Evolutionary conservation across 2,329 filamentous ascomycete species (phyloP).

Genomic region (Fusarium subtropicale): DNA sequence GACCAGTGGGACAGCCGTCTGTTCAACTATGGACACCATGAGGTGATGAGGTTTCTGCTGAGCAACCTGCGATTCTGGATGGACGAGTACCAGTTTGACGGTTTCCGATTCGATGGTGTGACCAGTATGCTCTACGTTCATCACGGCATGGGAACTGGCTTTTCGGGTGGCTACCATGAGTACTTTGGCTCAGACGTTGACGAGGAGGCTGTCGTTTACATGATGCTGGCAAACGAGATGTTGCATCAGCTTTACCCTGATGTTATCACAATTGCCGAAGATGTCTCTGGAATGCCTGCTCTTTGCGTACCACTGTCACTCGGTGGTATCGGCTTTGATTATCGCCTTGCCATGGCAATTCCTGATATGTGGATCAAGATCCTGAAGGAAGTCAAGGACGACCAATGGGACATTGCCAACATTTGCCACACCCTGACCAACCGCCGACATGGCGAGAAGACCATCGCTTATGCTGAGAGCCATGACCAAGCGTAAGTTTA

Average conservation of each 20-base stretch:
- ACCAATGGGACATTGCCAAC: constrained; percentile 89
- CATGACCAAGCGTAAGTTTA: constrained; percentile 92
- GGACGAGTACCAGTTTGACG: constrained; percentile 97
- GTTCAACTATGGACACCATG: constrained; percentile 96
- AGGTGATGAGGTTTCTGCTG: constrained; percentile 93
- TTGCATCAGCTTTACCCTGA: constrained; percentile 90
- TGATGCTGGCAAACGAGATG: constrained; percentile 97
- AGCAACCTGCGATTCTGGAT: constrained; percentile 99
- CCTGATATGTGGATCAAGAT: constrained; percentile 99
- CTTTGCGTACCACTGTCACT: constrained; percentile 86
- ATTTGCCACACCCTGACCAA: constrained; percentile 92
- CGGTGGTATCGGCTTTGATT: constrained; percentile 96
- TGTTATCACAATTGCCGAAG: constrained; percentile 91
- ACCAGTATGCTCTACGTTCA: constrained; percentile 98
- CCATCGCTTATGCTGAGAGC: constrained; percentile 96
- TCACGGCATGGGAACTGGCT: constrained; percentile 97
- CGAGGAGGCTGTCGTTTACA: constrained; percentile 91
- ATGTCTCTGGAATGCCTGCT: constrained; percentile 99
- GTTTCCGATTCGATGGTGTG: constrained; percentile 97
- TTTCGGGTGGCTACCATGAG: constrained; percentile 97
- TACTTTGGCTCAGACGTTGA: constrained; percentile 93
- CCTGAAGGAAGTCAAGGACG: constrained; percentile 90
- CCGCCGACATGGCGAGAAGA: constrained; percentile 94
- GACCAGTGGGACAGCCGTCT: constrained; percentile 96
- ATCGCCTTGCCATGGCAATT: constrained; percentile 95